Conservation (phyloP, 768 basidiomycete species). For the Myochromella boudieri region DNA sequence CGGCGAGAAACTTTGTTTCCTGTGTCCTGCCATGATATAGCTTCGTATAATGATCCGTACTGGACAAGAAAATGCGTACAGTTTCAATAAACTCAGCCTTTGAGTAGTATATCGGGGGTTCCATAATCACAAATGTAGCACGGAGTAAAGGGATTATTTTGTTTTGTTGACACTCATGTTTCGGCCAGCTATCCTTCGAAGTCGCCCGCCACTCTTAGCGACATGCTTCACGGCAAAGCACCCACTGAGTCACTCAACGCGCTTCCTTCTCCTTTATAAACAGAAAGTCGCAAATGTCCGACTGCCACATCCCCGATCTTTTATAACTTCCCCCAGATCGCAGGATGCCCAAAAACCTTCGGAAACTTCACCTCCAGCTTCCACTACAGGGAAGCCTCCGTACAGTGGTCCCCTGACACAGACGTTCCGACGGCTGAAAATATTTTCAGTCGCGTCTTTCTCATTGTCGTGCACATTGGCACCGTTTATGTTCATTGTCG, state of each 20-base stretch:
- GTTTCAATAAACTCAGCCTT: conserved; percentile 89
- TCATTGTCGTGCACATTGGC: conserved; percentile 64
- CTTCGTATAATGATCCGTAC: conserved; percentile 1
- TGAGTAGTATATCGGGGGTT: conserved; percentile 75
- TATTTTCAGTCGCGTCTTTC: conserved; percentile 82
- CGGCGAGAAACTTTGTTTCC: conserved; percentile 95
- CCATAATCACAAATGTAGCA: conserved; percentile 47
- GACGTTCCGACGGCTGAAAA: conserved; percentile 77
- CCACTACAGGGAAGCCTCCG: conserved; percentile 27
- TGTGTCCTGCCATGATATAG: conserved; percentile 62
- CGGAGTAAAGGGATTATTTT: not conserved
- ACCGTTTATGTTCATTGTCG: conserved; percentile 81
- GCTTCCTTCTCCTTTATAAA: not conserved
- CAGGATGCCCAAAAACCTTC: conserved; percentile 7
- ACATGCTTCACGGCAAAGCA: conserved; percentile 9
- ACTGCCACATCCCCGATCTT: conserved; percentile 3
- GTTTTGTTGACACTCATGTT: conserved; percentile 13
- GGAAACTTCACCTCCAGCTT: not conserved
- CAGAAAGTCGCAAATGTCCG: not conserved
- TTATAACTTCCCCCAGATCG: conserved; percentile 9
- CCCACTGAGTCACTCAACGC: not conserved
- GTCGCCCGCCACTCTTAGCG: not conserved
- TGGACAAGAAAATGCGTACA: conserved; percentile 36
- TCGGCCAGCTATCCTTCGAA: conserved; percentile 10
- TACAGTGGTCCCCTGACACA: conserved; percentile 72